These are phyloP conservation scores for Gillenia trifoliata DNA, from an alignment of 306 rosid genomes.

Conservation along the genomic window DNA sequence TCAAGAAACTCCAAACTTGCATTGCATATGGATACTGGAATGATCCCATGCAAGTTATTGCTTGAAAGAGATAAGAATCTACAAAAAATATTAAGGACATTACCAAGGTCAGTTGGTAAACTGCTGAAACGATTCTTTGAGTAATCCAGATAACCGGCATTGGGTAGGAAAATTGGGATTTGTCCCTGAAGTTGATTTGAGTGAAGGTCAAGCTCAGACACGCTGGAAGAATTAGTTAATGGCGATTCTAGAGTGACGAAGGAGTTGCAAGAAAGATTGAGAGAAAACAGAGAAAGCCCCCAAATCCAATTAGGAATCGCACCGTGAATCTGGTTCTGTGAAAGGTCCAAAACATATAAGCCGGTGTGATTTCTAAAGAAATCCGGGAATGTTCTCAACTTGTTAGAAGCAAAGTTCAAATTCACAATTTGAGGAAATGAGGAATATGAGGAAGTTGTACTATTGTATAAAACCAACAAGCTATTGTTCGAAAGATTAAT, in stretches of 20 bases:
- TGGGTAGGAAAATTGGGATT: slow-evolving; percentile 1
- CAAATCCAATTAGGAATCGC: slow-evolving; percentile 16
- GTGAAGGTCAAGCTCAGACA: slow-evolving; percentile 31
- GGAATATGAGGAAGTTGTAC: background rate
- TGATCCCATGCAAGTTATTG: slow-evolving; percentile 8
- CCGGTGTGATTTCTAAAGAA: background rate
- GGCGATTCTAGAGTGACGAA: slow-evolving; percentile 17
- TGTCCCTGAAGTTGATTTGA: slow-evolving; percentile 25
- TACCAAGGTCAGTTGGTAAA: background rate
- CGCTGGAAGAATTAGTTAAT: background rate
- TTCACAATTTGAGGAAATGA: background rate
- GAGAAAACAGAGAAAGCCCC: no score
- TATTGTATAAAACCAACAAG: slow-evolving; percentile 6
- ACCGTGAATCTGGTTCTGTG: background rate
- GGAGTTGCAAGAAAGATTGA: slow-evolving; percentile 47
- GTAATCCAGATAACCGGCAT: slow-evolving; percentile 14
- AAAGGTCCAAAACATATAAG: background rate
- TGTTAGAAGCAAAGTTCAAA: background rate
- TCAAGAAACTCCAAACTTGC: slow-evolving; percentile 13
- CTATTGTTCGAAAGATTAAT: slow-evolving; percentile 45
- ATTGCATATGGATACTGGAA: slow-evolving; percentile 35
- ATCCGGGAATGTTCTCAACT: background rate
- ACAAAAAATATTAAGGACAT: background rate
- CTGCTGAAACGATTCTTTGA: slow-evolving; percentile 22
- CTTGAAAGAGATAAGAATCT: slow-evolving; percentile 27